Evolutionary conservation across 2,329 filamentous ascomycete species (phyloP).

Genomic region (Stemphylium beticola): DNA sequence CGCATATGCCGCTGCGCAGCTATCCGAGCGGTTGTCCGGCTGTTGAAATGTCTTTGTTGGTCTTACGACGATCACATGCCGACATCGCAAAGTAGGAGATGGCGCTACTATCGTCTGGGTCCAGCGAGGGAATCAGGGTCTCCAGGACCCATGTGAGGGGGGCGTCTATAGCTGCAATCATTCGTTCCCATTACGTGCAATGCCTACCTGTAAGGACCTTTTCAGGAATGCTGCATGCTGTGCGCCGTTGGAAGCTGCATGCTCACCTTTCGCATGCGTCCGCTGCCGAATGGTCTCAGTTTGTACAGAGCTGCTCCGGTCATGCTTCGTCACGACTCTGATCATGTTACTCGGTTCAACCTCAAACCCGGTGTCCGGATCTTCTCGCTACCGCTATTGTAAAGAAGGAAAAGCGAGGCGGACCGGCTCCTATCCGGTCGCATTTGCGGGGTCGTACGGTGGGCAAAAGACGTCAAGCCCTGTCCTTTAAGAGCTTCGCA

Average conservation of each 20-base stretch:
- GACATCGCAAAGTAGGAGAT: conserved; percentile 10
- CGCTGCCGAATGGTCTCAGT: conserved; percentile 15
- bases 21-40: conserved; percentile 27
- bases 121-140: neutral
- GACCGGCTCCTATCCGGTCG: conserved; percentile 9
- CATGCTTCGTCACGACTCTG: conserved; percentile 25
- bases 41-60: conserved; percentile 33
- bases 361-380: conserved; percentile 43
- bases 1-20: conserved; percentile 32
- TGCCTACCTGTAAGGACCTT: conserved; percentile 22
- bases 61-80: conserved; percentile 13
- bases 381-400: conserved; percentile 22
- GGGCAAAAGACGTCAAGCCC: conserved; percentile 7
- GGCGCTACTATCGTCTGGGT: conserved; percentile 2
- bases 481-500: conserved; percentile 20
- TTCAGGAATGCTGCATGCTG: conserved; percentile 37
- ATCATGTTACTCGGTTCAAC: conserved; percentile 37
- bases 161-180: conserved; percentile 14
- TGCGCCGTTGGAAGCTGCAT: conserved; percentile 25
- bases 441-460: conserved; percentile 26
- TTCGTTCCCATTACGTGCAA: neutral
- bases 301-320: conserved; percentile 12
- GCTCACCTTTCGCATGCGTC: conserved; percentile 19
- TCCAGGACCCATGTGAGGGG: conserved; percentile 13
- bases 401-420: conserved; percentile 19